These are phyloP conservation scores for Lactuca sativa DNA, from an alignment of 129 eudicot genomes.

Conservation along the genomic window DNA sequence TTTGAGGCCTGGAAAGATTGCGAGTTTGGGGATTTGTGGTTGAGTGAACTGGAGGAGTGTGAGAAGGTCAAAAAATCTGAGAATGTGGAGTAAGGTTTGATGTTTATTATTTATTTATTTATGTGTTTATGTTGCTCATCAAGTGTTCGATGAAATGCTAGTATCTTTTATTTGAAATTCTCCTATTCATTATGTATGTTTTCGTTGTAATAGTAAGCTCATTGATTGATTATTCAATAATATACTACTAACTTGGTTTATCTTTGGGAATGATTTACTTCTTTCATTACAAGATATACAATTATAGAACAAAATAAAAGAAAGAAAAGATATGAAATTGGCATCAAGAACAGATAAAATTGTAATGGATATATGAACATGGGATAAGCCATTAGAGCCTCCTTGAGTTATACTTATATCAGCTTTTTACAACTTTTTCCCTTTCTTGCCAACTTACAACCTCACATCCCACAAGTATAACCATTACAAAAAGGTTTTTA, in stretches of 20 bases:
- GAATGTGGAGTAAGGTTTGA: slow-evolving; percentile 26
- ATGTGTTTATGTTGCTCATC: slow-evolving; percentile 9
- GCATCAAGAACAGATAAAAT: not conserved
- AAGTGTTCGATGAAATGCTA: slow-evolving; percentile 31
- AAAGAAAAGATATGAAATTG: too few species aligned
- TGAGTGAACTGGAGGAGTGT: slow-evolving; percentile 78
- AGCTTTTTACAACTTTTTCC: slow-evolving; percentile 21
- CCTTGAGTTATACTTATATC: slow-evolving; percentile 25
- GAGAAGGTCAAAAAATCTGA: slow-evolving; percentile 40
- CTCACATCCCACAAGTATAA: slow-evolving; percentile 9
- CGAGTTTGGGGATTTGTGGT: slow-evolving; percentile 89
- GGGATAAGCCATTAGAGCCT: slow-evolving; percentile 21
- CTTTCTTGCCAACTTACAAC: slow-evolving; percentile 16
- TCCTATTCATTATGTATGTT: slow-evolving; percentile 33
- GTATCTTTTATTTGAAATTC: not conserved
- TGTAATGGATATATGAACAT: slow-evolving; percentile 4
- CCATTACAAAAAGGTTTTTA: slow-evolving; percentile 36
- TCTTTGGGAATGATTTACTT: too few species aligned
- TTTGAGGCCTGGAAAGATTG: slow-evolving; percentile 94
- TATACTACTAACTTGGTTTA: not conserved
- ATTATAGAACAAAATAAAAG: not conserved
- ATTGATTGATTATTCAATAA: slow-evolving; percentile 12
- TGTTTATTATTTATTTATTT: slow-evolving; percentile 11
- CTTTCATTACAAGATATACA: not conserved
- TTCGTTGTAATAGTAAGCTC: slow-evolving; percentile 23